Percentiles rank a stretch among this genome's conserved stretches.
Evolutionary conservation across 1,139 yeast species (phyloP).

Genomic region (Debaryomyces singareniensis): DNA sequence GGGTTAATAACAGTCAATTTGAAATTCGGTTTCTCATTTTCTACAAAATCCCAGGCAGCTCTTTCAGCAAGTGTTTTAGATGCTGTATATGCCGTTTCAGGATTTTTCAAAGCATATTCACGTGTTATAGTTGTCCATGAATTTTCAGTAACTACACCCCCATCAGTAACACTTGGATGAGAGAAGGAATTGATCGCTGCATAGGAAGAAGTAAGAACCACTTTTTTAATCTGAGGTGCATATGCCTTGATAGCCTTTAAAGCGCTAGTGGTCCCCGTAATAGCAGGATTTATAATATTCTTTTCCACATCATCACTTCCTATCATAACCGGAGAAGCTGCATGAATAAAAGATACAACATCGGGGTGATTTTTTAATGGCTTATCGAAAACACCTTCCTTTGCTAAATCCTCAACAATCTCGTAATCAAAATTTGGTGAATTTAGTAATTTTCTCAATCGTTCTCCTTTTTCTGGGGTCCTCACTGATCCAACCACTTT

Average conservation of each 20-base stretch:
- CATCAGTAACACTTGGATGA: conserved; percentile 18
- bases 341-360: conserved; percentile 50
- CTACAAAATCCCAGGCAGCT: conserved; percentile 50
- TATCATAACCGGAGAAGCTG: conserved; percentile 24
- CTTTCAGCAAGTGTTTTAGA: conserved; percentile 31
- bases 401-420: conserved; percentile 47
- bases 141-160: conserved; percentile 15
- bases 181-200: conserved; percentile 14
- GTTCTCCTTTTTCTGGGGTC: conserved; percentile 46
- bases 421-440: conserved; percentile 32
- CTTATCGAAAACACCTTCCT: conserved; percentile 45
- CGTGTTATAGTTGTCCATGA: conserved; percentile 15
- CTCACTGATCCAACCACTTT: conserved; percentile 60
- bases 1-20: conserved; percentile 38
- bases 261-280: conserved; percentile 25
- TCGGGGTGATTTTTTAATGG: conserved; percentile 42
- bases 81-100: conserved; percentile 22
- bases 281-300: conserved; percentile 27
- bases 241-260: conserved; percentile 19
- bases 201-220: conserved; percentile 24
- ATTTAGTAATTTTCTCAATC: conserved; percentile 20
- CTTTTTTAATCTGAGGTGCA: conserved; percentile 21
- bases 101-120: conserved; percentile 12
- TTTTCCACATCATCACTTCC: conserved; percentile 21
- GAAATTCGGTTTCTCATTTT: conserved; percentile 32